Conservation (phyloP, 148 eudicot genomes). For the Silene conica region DNA sequence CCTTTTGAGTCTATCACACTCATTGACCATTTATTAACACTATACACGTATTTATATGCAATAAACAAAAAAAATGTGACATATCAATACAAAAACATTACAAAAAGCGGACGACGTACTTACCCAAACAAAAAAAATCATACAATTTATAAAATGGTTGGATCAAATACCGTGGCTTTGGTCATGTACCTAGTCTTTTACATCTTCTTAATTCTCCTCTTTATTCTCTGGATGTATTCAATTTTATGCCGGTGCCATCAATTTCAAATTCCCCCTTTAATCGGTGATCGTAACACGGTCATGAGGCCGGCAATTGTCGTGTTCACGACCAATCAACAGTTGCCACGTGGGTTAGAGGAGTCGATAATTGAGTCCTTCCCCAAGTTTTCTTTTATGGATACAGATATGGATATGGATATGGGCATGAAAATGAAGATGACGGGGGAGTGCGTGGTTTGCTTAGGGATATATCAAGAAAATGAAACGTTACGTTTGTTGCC, state of each 20-base stretch:
- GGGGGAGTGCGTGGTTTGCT: slow-evolving; percentile 10
- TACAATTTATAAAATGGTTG: neutral
- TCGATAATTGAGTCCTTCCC: neutral
- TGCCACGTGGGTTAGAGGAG: neutral
- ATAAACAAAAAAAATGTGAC: neutral
- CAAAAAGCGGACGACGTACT: neutral
- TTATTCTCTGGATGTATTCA: neutral
- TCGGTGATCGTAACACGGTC: neutral
- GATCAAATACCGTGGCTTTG: neutral
- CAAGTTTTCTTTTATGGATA: neutral
- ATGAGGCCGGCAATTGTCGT: neutral
- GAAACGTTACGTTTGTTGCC: slow-evolving; percentile 34
- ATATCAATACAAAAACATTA: neutral
- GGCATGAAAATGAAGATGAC: neutral
- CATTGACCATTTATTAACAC: neutral
- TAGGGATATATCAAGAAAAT: slow-evolving; percentile 3
- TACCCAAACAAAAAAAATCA: neutral
- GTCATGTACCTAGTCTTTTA: neutral
- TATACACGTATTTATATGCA: neutral
- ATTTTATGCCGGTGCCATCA: neutral
- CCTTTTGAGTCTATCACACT: neutral
- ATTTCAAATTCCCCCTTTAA: too few species aligned
- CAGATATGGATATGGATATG: neutral
- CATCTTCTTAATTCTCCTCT: neutral
- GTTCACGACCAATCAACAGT: neutral